Base-by-base conservation (phyloP, 352 stramenopile genomes). In the Plasmopara muralis region DNA sequence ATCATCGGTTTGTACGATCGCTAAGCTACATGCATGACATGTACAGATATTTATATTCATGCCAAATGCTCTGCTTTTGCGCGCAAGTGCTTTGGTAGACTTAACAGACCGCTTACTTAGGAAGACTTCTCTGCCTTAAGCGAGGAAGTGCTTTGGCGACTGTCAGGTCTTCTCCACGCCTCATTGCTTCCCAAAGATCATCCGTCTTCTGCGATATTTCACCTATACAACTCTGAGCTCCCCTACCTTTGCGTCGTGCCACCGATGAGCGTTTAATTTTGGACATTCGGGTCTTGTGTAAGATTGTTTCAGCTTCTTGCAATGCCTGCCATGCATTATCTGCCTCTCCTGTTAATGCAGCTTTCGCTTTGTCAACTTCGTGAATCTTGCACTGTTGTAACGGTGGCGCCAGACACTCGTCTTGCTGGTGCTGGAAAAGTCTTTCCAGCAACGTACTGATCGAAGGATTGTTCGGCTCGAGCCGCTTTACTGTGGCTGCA, bases 391-490 rank as follows among this genome's bases (percentile, higher is more conserved):
- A 62, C 25, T 59, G 50, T 15, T 53, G 44, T 8, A 65, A 15
- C 13, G 41, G 57, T 4, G 18, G 34, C 10, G 8, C 35, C 20
- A 65, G 13, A 25, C 45, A 40, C 14, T 56, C 47, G n/a, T 47
- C 47, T 9, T 55, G 42, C 34, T 9, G 37, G n/a, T 25, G 43
- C 38, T 50, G 41, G 18, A 55, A 39, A 31, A 73, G 44, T 39
- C 60, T 62, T 28, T 57, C 46, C 9, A 68, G 9, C 18, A 73
- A 56, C 9, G 53, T 42, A 5, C 28, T 43, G 18, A 60, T 38
- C 1, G 53, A 69, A 13, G 74, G 72, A n/a, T 85, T 81, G 8
- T 14, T 28, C 15, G 74, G 72, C 49, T 85, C 74, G 0, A 77
- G 43, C 12, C 18, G 16, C 31, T 66, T 61, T 37, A 82, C 63